Evolutionary conservation across 495 filamentous ascomycete genomes (phyloP), one percentile per base, ranked within the genome.

Genomic region (Podospora pseudopauciseta): DNA sequence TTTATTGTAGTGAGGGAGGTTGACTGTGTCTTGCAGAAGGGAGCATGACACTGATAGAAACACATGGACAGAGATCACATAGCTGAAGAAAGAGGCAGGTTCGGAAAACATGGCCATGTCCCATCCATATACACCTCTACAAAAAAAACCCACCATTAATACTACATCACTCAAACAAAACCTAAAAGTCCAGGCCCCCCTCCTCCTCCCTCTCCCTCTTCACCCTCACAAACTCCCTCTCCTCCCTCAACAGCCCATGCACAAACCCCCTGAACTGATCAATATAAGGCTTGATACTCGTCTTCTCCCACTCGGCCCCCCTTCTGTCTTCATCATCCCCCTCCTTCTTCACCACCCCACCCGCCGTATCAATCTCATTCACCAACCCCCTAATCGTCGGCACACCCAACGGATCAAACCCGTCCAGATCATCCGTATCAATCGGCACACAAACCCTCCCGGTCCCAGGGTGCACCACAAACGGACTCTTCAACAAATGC

Each of bases 371-470:
- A 71, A 98, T 94, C 80, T 98, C 92, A 3, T 75, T 80, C 23
- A 98, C 77, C 56, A 98, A 76, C 30, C 88, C 81, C 63, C 89
- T 91, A 30, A 97, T 92, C 4, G 92, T 98, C 5, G 95, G 95
- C 60, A 97, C 94, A 5, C 80, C 81, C 7, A 95, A 80, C 27
- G 95, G 95, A 73, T 98, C 92, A 71, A 99, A 99, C 2, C 88
- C 83, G 54, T 95, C 91, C 66, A 88, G 78, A 23, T 83, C 75
- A 26, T 81, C 77, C 16, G 85, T 82, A 74, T 97, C 91, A 73
- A 99, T 97, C 13, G 95, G 95, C 60, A 99, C 96, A 80, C 95
- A 99, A 23, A 99, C 90, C 64, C 93, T 81, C 0, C 94, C 96
- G 0, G 96, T 99, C 5, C 91, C 92, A 0, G 95, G 95, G 81